Percentiles rank a stretch among this genome's conserved stretches.
Evolutionary conservation across 1,139 yeast genomes (phyloP).

Genomic region (Geotrichum aggregatum): DNA sequence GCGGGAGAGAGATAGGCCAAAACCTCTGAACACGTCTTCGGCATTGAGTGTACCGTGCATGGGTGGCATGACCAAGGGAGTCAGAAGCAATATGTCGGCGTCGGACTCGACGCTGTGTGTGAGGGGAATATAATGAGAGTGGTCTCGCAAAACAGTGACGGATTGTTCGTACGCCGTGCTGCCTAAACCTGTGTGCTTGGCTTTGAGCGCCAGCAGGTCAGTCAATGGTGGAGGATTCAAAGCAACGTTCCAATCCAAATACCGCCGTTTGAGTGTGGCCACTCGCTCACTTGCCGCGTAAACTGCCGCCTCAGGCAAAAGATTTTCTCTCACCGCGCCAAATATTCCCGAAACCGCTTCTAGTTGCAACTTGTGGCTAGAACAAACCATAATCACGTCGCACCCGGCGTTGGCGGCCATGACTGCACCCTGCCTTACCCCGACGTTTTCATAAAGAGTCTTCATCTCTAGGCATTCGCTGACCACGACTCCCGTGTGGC

Average conservation of each 20-base stretch:
- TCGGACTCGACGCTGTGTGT: slow-evolving; percentile 42
- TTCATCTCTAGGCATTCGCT: slow-evolving; percentile 67
- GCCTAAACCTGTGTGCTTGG: slow-evolving; percentile 46
- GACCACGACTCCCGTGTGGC: slow-evolving; percentile 57
- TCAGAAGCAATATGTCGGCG: slow-evolving; percentile 45
- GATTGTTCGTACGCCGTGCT: slow-evolving; percentile 50
- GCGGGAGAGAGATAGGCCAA: slow-evolving; percentile 33
- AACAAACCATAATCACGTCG: slow-evolving; percentile 62
- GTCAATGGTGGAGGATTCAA: slow-evolving; percentile 37
- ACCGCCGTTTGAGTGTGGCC: slow-evolving; percentile 43
- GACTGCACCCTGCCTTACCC: slow-evolving; percentile 63
- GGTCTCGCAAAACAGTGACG: slow-evolving; percentile 56
- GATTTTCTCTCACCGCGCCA: slow-evolving; percentile 53
- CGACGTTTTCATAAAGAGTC: slow-evolving; percentile 58
- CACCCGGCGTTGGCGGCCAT: slow-evolving; percentile 62
- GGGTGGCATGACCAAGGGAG: slow-evolving; percentile 46
- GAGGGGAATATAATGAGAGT: slow-evolving; percentile 50
- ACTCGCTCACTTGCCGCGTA: slow-evolving; percentile 46
- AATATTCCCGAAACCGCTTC: slow-evolving; percentile 56
- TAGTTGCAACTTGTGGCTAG: slow-evolving; percentile 52
- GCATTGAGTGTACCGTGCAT: slow-evolving; percentile 41
- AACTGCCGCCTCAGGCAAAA: slow-evolving; percentile 49
- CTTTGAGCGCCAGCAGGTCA: slow-evolving; percentile 41
- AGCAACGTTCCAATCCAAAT: slow-evolving; percentile 50
- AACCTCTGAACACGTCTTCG: slow-evolving; percentile 52